Evolutionary conservation across 2,329 filamentous ascomycete genomes (phyloP).

Genomic region (Calonectria hawksworthii): DNA sequence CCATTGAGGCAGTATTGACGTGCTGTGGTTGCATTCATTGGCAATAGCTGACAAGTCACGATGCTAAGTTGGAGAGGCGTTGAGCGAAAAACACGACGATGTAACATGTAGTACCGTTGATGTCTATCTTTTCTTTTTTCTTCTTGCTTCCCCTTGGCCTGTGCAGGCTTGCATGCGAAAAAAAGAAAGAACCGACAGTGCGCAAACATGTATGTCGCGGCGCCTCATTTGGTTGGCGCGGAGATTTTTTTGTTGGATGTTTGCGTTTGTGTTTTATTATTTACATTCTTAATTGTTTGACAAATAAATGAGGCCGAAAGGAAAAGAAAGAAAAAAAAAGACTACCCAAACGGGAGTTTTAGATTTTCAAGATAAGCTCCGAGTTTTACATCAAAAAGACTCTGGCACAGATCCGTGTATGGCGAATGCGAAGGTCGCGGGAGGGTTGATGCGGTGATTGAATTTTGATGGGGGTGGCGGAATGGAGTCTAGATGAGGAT

Average conservation of each 20-base stretch:
- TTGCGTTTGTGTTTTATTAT: not conserved
- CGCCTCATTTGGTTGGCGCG: constrained; percentile 4
- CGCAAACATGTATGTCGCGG: constrained; percentile 2
- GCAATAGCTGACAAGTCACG: not conserved
- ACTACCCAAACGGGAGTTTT: too few species aligned
- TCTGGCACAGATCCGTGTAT: not conserved
- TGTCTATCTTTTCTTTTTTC: constrained; percentile 4
- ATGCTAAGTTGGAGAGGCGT: not conserved
- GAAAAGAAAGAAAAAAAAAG: not conserved
- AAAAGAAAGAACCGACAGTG: constrained; percentile 19
- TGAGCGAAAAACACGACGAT: not conserved
- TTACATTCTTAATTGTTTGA: not conserved
- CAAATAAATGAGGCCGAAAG: not conserved
- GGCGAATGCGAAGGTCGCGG: not conserved
- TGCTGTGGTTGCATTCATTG: not conserved
- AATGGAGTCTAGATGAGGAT: not conserved
- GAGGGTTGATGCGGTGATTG: constrained; percentile 20
- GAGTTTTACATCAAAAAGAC: not conserved
- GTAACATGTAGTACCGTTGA: constrained; percentile 1
- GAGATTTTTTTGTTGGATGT: not conserved
- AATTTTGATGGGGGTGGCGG: not conserved
- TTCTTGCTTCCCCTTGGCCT: not conserved
- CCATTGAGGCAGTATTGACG: not conserved
- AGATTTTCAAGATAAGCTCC: not conserved
- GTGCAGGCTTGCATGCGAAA: not conserved